Evolutionary conservation across 805 yeast genomes (phyloP), one percentile per base, ranked within the genome.

Genomic region (Nakazawaea anatomiae): DNA sequence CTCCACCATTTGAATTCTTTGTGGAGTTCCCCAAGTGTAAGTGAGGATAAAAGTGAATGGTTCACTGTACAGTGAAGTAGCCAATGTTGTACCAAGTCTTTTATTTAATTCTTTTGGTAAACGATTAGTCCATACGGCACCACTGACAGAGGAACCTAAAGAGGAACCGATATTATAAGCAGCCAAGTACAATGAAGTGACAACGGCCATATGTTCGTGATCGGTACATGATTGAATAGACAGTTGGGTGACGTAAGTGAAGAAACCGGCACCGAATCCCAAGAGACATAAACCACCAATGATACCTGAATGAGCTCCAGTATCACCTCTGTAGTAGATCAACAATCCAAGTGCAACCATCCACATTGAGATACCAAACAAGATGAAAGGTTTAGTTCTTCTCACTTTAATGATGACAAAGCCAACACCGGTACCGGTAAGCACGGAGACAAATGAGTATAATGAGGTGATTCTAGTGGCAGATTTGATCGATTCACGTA

Each of bases 251-350:
- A 85, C 74, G 58, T 82, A 83, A 12, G 86, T 80, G 71, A 84
- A 82, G 64, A 85, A 78, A 14, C 88, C 88, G 42, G 87, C 87
- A 58, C 89, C 90, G 52, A 86, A 75, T 57, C 91, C 91, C 56
- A 83, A 65, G 18, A 85, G 60, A 60, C 83, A 77, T 56, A 80
- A 72, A 5, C 84, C 78, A 12, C 85, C 90, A 62, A 86, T 79
- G 51, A 85, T 71, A 56, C 89, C 90, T 43, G 71, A 58, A 45
- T 71, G 67, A 28, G 81, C 72, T 42, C 66, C 61, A 40, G 67
- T 64, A 50, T 66, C 72, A 42, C 82, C 81, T 62, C 90, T 73
- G 68, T 61, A 85, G 52, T 72, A 74, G 54, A 75, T 68, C 55
- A 85, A 68, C 39, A 86, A 57, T 50, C 89, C 91, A 70, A 80